Evolutionary conservation across 805 yeast genomes (phyloP), one percentile per base, ranked within the genome.

Genomic region (Isabelozyma rhagii): DNA sequence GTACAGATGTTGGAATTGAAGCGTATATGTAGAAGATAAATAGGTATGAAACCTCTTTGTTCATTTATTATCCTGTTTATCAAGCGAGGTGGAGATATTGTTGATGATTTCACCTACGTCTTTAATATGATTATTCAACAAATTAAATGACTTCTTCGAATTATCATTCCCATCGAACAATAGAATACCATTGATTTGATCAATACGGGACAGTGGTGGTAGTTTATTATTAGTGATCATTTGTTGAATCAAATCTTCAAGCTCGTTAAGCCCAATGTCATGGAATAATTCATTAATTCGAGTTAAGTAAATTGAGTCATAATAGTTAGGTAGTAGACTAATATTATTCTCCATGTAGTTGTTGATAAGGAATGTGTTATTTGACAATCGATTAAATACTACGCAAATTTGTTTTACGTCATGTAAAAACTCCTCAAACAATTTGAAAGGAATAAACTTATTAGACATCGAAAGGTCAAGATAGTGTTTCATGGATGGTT

Each of bases 191-290:
- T 58, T 50, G 11, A 63, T 41, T 52, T 73, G 78, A 60, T 74
- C 74, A 25, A 74, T 64, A 43, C 55, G 59, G 6, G 71, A 61
- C 11, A 58, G 58, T 9, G 49, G 41, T 1, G 69, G 68, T 14
- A 74, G 57, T 50, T 71, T 71, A 43, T 65, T 62, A 15, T 52
- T 53, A 17, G 61, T 55, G 42, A 74, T 69, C 77, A 74, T 73
- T n/a, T 56, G 57, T 38, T 59, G 55, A 5, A 72, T 51, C 29
- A 68, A 45, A 17, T 52, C 56, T 50, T 72, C 74, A 14, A 67
- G 46, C 27, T 59, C 60, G 49, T 72, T 73, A 14, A 66, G 45
- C 28, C 58, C 61, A 17, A 52, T 41, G 8, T 51, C 48, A 10
- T 21, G 21, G 29, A 69, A 56, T 11, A 69, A 31, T 7, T 51